Evolutionary conservation across 2,329 filamentous ascomycete species (phyloP).

Genomic region (Fusarium stilboides): DNA sequence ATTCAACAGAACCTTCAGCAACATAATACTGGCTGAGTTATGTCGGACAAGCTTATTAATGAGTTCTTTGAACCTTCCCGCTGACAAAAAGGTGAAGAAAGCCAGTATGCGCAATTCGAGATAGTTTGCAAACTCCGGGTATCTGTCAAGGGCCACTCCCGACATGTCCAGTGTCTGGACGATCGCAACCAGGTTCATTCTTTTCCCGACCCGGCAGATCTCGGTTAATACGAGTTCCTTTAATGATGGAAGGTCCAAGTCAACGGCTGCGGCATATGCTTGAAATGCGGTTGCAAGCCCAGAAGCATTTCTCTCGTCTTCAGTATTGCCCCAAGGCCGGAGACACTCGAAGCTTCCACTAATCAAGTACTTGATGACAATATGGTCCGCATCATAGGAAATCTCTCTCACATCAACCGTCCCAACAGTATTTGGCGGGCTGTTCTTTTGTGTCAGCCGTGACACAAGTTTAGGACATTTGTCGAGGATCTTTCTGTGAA

Average conservation of each 20-base stretch:
- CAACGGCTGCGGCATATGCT: neutral
- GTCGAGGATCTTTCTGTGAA: too few species aligned
- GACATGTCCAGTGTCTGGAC: neutral
- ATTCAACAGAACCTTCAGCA: too few species aligned
- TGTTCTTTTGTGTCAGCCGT: too few species aligned
- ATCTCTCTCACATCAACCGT: too few species aligned
- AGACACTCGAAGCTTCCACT: conserved; percentile 13
- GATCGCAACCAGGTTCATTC: neutral
- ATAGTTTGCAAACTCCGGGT: neutral
- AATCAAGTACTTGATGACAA: conserved; percentile 3
- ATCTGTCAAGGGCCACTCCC: neutral
- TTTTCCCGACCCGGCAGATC: neutral
- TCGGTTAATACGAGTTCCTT: neutral
- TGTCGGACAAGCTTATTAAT: too few species aligned
- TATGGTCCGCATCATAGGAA: neutral
- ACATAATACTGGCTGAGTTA: too few species aligned
- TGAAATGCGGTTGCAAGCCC: conserved; percentile 19
- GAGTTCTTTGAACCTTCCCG: too few species aligned
- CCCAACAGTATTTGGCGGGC: too few species aligned
- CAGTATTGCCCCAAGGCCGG: neutral
- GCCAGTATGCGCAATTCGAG: neutral
- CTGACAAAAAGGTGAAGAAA: neutral
- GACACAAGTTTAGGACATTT: too few species aligned
- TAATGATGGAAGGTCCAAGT: neutral
- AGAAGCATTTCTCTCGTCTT: neutral